Evolutionary conservation across 345 rosid genomes (phyloP), one percentile per base, ranked within the genome.

Genomic region (Lumnitzera racemosa): DNA sequence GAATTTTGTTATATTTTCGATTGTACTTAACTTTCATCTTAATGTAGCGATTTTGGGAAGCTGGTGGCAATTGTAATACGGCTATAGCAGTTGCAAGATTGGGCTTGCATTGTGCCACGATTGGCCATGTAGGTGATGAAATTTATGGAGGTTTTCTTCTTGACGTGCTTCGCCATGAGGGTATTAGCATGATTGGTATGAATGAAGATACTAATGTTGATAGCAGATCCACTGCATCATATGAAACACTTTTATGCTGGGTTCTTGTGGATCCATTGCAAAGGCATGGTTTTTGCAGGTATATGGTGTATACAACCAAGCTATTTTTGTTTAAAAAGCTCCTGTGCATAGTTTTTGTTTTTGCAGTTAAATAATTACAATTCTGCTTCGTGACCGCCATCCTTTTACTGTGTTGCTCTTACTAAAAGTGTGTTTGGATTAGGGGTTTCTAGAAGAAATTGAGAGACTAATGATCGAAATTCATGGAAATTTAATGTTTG

Each of bases 251-350:
- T 70, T 57, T 94, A 55, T 94, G 99, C 57, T 94, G 99, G 96
- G 97, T 94, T 67, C 95, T 94, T 13, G 97, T 94, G 25, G 96
- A 94, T 70, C 91, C 90, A 65, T 56, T 70, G 64, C 97, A 84
- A 66, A 83, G 86, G 50, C 99, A 94, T 80, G 99, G 95, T 29
- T 94, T 94, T 83, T 94, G 99, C 87, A 90, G 99, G 99, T 90
- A 78, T 58, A 68, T 51, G 48, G 29, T 55, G 24, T 15, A 9
- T 16, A 56, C 13, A 53, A 51, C 57, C 6, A 24, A 51, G 9
- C 46, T 36, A 43, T 24, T 15, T 23, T 24, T 24, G 16, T 23
- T 55, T 46, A 14, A 31, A 56, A 56, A 51, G 20, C 63, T 48
- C 15, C 36, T 13, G 10, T 36, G 43, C 43, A 9, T 36, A 36